Evolutionary conservation across 1,139 yeast species (phyloP).

Genomic region (Lodderomyces theae): DNA sequence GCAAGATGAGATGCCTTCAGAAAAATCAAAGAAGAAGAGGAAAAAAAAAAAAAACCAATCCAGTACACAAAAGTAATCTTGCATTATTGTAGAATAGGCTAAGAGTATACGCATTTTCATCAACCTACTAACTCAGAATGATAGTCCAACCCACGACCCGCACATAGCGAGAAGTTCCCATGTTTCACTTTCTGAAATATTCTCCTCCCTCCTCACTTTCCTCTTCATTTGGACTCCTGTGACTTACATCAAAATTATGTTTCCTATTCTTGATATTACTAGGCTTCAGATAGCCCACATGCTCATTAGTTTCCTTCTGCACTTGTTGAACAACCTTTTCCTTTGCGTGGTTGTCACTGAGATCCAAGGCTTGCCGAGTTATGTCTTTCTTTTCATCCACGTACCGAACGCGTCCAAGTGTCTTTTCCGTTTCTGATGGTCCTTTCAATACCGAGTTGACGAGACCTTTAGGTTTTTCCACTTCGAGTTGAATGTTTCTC

Average conservation of each 20-base stretch:
- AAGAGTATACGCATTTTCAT: too few species aligned
- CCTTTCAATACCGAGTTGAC: slow-evolving; percentile 12
- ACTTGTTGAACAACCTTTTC: slow-evolving; percentile 3
- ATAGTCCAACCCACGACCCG: too few species aligned
- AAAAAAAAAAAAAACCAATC: slow-evolving; percentile 4
- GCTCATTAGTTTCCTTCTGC: slow-evolving; percentile 7
- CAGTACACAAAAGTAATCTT: not conserved
- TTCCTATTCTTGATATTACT: slow-evolving; percentile 11
- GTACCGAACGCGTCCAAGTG: slow-evolving; percentile 6
- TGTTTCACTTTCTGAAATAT: too few species aligned
- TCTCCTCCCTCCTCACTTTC: not conserved
- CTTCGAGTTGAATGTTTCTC: slow-evolving; percentile 9
- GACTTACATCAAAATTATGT: slow-evolving; percentile 7
- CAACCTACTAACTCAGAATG: too few species aligned
- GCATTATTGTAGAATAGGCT: too few species aligned
- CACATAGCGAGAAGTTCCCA: too few species aligned
- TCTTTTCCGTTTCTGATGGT: slow-evolving; percentile 11
- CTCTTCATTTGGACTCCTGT: not conserved
- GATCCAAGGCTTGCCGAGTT: slow-evolving; percentile 1
- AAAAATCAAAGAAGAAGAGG: not conserved
- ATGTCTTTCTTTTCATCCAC: not conserved
- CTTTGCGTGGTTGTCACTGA: slow-evolving; percentile 1
- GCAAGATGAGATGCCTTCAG: slow-evolving; percentile 8
- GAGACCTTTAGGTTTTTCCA: slow-evolving; percentile 10
- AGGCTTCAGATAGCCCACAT: slow-evolving; percentile 14